A percentile compares a stretch with the other conserved stretches of the same genome.
Evolutionary conservation across 2,329 filamentous ascomycete species (phyloP).

Genomic region (Penicillium janthinellum): DNA sequence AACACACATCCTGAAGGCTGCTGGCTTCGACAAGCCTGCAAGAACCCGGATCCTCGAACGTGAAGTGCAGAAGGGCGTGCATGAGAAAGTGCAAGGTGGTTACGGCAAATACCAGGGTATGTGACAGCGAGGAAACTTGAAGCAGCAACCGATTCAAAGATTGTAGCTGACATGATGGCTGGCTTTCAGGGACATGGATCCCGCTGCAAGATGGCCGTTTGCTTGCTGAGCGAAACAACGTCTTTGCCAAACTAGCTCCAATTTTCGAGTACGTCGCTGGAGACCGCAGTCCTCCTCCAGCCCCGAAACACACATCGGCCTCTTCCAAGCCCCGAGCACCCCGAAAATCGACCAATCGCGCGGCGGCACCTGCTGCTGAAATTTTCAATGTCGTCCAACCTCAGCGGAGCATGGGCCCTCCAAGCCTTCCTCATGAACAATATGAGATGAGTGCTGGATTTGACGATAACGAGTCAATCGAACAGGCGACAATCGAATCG

Average conservation of each 20-base stretch:
- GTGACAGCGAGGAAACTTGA: not conserved
- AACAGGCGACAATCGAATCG: constrained; percentile 79
- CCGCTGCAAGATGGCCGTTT: constrained; percentile 78
- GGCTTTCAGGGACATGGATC: constrained; percentile 80
- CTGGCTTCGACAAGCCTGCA: constrained; percentile 95
- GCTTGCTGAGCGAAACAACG: constrained; percentile 83
- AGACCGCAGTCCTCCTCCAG: constrained; percentile 84
- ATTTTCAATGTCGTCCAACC: constrained; percentile 36
- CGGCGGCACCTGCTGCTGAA: constrained; percentile 40
- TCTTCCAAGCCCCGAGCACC: constrained; percentile 75
- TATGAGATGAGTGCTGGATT: constrained; percentile 67
- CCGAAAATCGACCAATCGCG: constrained; percentile 62
- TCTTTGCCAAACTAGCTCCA: constrained; percentile 77
- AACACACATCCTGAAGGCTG: constrained; percentile 97
- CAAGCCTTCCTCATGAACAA: constrained; percentile 58
- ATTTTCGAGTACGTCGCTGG: constrained; percentile 91
- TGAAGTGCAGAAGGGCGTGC: constrained; percentile 92
- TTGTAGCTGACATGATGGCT: constrained; percentile 7
- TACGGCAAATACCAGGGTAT: constrained; percentile 97
- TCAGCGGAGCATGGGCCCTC: constrained; percentile 38
- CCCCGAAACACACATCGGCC: constrained; percentile 79
- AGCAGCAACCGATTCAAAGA: not conserved
- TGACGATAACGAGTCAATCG: constrained; percentile 77
- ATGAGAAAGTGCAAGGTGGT: constrained; percentile 97
- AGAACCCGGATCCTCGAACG: constrained; percentile 92